Evolutionary conservation across 441 rosid genomes (phyloP).

Genomic region (Croton laevigatus): DNA sequence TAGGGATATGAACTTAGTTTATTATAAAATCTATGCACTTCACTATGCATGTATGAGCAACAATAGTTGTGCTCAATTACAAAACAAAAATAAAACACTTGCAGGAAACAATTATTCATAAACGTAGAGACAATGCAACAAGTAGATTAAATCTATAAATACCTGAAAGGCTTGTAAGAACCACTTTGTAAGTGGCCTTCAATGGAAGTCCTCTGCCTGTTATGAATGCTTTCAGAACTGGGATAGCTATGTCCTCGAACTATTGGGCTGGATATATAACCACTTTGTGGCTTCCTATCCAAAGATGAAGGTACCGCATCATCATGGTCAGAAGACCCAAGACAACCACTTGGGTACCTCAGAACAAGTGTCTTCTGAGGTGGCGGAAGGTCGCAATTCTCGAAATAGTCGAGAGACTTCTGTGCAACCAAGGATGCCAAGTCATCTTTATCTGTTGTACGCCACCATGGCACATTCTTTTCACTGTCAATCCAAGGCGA

Average conservation of each 20-base stretch:
- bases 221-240: constrained; percentile 24
- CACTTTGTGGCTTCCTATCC: constrained; percentile 28
- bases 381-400: constrained; percentile 94
- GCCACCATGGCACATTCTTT: constrained; percentile 90
- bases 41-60: too few relatives aligned
- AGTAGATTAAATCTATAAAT: constrained; percentile 12
- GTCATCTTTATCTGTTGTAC: constrained; percentile 72
- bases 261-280: constrained; percentile 30
- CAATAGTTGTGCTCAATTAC: too few relatives aligned
- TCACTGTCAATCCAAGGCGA: constrained; percentile 60
- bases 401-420: constrained; percentile 63
- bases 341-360: constrained; percentile 41
- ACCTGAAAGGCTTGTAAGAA: constrained; percentile 51
- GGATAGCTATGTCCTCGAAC: constrained; percentile 23
- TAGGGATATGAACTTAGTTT: background rate
- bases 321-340: constrained; percentile 37
- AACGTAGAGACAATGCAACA: background rate
- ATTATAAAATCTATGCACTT: background rate
- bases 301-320: constrained; percentile 29
- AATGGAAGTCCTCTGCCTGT: constrained; percentile 30
- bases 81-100: too few relatives aligned
- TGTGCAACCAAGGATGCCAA: constrained; percentile 85
- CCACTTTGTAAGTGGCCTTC: constrained; percentile 30
- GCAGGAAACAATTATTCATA: background rate
- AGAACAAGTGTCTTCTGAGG: constrained; percentile 57